A percentile compares a stretch with the other conserved stretches of the same genome.
Conservation (phyloP, 352 stramenopile species). For the Phytophthora multivora region DNA sequence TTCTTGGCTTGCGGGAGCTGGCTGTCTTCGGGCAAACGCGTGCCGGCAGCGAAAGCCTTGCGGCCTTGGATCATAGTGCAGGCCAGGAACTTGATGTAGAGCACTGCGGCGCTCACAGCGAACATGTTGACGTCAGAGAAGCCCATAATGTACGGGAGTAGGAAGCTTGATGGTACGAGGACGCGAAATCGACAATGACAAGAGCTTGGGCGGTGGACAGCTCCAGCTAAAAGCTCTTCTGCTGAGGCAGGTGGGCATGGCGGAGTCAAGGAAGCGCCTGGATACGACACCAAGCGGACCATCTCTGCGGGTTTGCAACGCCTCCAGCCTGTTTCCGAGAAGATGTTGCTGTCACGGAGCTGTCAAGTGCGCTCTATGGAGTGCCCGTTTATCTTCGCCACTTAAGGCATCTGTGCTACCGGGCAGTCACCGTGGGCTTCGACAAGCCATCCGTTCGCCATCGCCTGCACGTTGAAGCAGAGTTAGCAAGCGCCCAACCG, state of each 20-base stretch:
- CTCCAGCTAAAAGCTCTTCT: constrained; percentile 1
- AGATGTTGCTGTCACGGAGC: constrained; percentile 16
- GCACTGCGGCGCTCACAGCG: constrained; percentile 47
- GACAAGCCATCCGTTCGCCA: constrained; percentile 13
- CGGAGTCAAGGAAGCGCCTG: constrained; percentile 17
- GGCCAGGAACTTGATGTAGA: constrained; percentile 69
- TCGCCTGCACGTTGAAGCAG: constrained; percentile 20
- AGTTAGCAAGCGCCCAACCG: constrained; percentile 3
- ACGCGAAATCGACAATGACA: constrained; percentile 31
- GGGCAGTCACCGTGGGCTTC: no score
- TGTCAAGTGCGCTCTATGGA: constrained; percentile 12
- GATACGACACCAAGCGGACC: constrained; percentile 6
- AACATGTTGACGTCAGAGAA: constrained; percentile 41
- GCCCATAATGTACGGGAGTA: constrained; percentile 12
- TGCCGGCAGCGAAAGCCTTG: constrained; percentile 53
- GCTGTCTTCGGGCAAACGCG: constrained; percentile 50
- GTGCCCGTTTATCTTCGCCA: background rate
- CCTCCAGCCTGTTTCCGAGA: constrained; percentile 28
- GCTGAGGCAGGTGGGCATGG: constrained; percentile 8
- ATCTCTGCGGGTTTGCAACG: constrained; percentile 25
- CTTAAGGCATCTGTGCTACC: constrained; percentile 4
- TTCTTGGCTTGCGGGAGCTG: constrained; percentile 39
- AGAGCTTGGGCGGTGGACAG: constrained; percentile 2
- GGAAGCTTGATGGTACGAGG: constrained; percentile 29
- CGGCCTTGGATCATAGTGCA: constrained; percentile 54